Base-by-base conservation (phyloP, 352 stramenopile species). In the Aphanomyces invadans region DNA sequence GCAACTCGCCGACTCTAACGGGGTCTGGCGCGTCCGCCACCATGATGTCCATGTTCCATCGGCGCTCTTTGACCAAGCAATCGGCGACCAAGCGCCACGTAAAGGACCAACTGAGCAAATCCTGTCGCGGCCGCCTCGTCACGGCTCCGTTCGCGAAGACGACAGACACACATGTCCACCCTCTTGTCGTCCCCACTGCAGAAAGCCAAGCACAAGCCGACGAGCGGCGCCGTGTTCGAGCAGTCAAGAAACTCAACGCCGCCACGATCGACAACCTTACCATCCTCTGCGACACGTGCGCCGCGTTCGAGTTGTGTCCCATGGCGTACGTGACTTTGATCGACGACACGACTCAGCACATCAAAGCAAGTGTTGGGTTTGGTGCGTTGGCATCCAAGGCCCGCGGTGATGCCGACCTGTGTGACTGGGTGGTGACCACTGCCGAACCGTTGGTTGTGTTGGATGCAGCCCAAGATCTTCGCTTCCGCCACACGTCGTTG, bases 401-500 rank as follows among this genome's bases (percentile, higher is more conserved):
- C 0, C 59, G 59, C 9, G 2, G 17, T 7, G 46, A 66, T 4
- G 29, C 44, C 10, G 1, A 36, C 17, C 25, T 66, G n/a, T 66
- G 38, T 25, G 26, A 17, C 3, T 10, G 9, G 2, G 59, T 66
- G 7, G 44, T 66, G 21, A n/a, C 36, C 10, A 57, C 59, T 17
- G 46, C 9, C 25, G 9, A 10, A 7, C 9, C 46, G 11, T 10
- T 54, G 9, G 75, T 92, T 49, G 74, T 98, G 21, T 78, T 86
- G 52, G 88, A 98, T 69, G 81, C 80, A 2, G 72, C 74, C 0
- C 73, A 87, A 56, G 92, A 98, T 71, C 49, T 70, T n/a, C 81
- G 92, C 2, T 98, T 98, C 70, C 69, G 65, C 15, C 55, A 83
- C 12, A 97, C 95, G 66, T 76, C 83, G 38, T 74, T 98, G 5